Conservation (phyloP, 2,329 filamentous ascomycete genomes). For the Ophioceras dolichostomum region DNA sequence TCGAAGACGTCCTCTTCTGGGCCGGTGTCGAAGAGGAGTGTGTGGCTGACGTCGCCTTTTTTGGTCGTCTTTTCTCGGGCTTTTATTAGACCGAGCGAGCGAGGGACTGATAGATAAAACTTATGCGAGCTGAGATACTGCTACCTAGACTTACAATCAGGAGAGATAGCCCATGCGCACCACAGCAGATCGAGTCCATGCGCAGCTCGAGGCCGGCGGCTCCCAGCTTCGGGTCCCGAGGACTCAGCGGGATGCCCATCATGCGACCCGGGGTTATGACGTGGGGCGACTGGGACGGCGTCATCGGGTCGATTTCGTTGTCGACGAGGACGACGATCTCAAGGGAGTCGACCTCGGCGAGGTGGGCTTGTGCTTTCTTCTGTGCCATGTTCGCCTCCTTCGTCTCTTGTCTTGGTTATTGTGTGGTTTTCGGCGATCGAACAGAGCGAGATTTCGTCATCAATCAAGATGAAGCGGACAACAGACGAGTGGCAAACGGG, state of each 20-base stretch:
- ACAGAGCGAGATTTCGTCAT: too few species aligned
- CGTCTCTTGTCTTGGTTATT: too few species aligned
- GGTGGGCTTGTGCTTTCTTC: too few species aligned
- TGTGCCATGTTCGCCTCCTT: too few species aligned
- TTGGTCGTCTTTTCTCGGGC: constrained; percentile 36
- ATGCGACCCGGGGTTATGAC: constrained; percentile 29
- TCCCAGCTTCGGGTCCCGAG: constrained; percentile 22
- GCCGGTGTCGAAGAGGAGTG: constrained; percentile 39
- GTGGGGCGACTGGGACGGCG: constrained; percentile 27
- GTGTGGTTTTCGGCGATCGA: too few species aligned
- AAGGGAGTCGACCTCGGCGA: constrained; percentile 19
- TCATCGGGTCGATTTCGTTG: constrained; percentile 42
- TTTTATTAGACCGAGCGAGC: constrained; percentile 10
- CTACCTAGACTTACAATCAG: constrained; percentile 26
- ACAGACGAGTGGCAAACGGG: too few species aligned
- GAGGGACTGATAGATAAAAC: too few species aligned
- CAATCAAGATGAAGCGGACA: too few species aligned
- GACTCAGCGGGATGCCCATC: constrained; percentile 24
- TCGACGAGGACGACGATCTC: constrained; percentile 38
- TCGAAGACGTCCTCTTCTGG: constrained; percentile 38
- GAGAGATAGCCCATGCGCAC: constrained; percentile 40
- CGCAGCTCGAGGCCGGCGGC: constrained; percentile 28
- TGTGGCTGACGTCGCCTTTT: constrained; percentile 27
- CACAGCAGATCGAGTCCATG: constrained; percentile 38
- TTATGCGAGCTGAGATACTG: not conserved